phyloP scores from a whole-genome alignment of 805 yeast species.

The Cyberlindnera misumaiensis region DNA sequence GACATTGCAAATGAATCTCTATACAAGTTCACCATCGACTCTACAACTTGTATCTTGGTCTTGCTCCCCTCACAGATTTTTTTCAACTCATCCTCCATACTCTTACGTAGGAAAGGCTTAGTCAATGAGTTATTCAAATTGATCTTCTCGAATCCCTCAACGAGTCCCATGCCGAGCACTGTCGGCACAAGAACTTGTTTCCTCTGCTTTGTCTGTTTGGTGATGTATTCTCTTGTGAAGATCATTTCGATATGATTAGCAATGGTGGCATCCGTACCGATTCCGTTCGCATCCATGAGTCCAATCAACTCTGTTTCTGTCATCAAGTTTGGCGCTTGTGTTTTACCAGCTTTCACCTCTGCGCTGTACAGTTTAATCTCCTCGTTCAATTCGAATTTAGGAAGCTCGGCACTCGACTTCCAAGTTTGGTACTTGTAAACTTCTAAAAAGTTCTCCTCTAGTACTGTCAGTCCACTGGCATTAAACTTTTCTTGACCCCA shows the following conservation, averaged over 20 bases:
- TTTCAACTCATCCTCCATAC: conserved; percentile 60
- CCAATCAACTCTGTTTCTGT: conserved; percentile 91
- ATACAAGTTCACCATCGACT: conserved; percentile 50
- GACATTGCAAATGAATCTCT: conserved; percentile 52
- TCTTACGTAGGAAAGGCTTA: conserved; percentile 80
- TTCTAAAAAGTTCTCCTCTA: conserved; percentile 71
- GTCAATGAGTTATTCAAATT: conserved; percentile 72
- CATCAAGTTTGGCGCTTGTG: conserved; percentile 74
- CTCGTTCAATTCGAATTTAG: conserved; percentile 55
- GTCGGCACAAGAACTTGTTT: conserved; percentile 63
- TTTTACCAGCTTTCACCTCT: conserved; percentile 63
- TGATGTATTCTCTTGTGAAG: conserved; percentile 57
- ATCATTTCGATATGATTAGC: conserved; percentile 95
- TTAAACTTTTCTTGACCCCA: conserved; percentile 79
- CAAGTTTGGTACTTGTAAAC: conserved; percentile 75
- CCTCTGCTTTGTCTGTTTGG: conserved; percentile 31
- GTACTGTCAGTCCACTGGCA: conserved; percentile 68
- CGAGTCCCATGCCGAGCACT: conserved; percentile 75
- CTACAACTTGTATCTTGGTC: conserved; percentile 46
- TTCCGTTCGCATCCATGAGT: conserved; percentile 94
- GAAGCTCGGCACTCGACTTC: conserved; percentile 60
- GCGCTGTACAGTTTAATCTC: conserved; percentile 47
- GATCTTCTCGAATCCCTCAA: conserved; percentile 79
- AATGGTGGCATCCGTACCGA: conserved; percentile 98
- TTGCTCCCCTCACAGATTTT: conserved; percentile 62